Evolutionary conservation across 345 rosid genomes (phyloP), one percentile per base, ranked within the genome.

Genomic region (Gossypium anomalum): DNA sequence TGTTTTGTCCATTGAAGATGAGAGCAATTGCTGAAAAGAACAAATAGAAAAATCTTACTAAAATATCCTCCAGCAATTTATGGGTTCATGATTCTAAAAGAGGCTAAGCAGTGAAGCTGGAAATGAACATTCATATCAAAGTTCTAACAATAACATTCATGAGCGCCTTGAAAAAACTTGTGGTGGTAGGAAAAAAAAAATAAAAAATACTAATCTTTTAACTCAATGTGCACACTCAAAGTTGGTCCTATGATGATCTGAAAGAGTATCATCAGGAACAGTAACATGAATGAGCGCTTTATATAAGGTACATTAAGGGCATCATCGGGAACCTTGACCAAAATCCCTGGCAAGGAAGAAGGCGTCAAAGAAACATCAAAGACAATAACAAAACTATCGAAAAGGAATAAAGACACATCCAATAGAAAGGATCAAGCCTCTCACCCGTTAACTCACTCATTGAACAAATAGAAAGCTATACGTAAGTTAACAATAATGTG

Each of bases 1-100:
- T 11, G 99, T 95, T 83, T 95, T 95, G 83, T 95, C 99, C 99
- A 93, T 95, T 53, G 99, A 95, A 52, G 99, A 90, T 70, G 99
- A 95, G 61, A 95, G 97, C 83, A 93, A 85, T 61, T 83, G 90
- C 98, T 95, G 92, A 51, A 74, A 78, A 67, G 65, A 82, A 82
- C 62, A 76, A 71, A 64, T 5, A 77, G 34, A 38, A 56, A 63
- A 47, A 13, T 27, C 59, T 67, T 41, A 72, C 71, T 44, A 56
- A 64, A 66, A 76, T 20, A 79, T 74, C 69, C 38, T 14, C 44
- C 66, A 63, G 14, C 13, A 76, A 51, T 25, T 44, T 16, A 47
- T 72, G 73, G 19, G 29, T 13, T 65, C 62, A 8, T 70, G 16
- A 73, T 29, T 69, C 20, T 27, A 47, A 51, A 69, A 68, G 29